Evolutionary conservation across 306 rosid species (phyloP), one percentile per base, ranked within the genome.

Genomic region (Vigna reflexopilosa): DNA sequence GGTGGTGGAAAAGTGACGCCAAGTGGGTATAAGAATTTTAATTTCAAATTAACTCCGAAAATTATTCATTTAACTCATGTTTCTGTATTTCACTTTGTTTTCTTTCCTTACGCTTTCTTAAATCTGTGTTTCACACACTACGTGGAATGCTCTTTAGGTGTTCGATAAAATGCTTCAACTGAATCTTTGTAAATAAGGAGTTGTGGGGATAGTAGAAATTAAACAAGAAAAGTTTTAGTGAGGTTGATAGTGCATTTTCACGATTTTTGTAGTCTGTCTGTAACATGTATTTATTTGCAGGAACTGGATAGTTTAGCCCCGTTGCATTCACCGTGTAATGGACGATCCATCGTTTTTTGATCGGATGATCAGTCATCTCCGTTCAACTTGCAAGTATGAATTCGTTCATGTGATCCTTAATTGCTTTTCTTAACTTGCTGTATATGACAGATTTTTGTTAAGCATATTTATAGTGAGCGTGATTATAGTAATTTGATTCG

Each of bases 311-410:
- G 70, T 42, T 42, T 42, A 42, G 50, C 64, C 68, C 24, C 4
- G 54, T 64, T 58, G 66, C n/a, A 22, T 13, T 12, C 52, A n/a
- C 55, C 42, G 24, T 40, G 19, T 52, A 78, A 92, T 90, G 97
- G 90, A 80, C 62, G 97, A 92, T 69, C 76, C 87, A 16, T 74
- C 93, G 4, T 80, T 87, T 84, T 86, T 88, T 1, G 86, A 88
- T 64, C 70, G 56, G 52, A 86, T 92, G 91, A 85, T 94, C 47
- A 61, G 71, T 83, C 88, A 89, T 78, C 92, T 94, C 19, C 93
- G 93, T 14, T 26, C 89, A 68, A 80, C 97, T 7, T 90, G 92
- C 97, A 92, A 90, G 98, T 94, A 89, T 30, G 97, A 34, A 15
- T 65, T 58, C 57, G 55, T 54, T 4, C 52, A 70, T 74, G 38